Conservation (phyloP, 495 filamentous ascomycete species). For the Amorphotheca resinae region DNA sequence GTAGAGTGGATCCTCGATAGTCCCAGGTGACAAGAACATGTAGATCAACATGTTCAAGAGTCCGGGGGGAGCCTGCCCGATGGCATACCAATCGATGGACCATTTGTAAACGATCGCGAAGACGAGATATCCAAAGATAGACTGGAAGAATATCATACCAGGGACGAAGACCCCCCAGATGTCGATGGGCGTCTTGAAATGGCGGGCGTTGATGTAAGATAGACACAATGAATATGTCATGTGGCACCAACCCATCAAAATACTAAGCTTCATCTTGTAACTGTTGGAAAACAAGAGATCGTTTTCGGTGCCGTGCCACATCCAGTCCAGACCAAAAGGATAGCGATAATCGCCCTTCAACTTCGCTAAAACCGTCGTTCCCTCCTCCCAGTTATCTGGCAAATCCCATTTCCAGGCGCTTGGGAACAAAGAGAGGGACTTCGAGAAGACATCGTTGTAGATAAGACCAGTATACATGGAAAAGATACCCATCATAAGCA, state of each 20-base stretch:
- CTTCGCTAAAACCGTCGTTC: constrained; percentile 46
- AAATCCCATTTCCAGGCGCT: constrained; percentile 70
- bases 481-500: constrained; percentile 94
- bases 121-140: constrained; percentile 95
- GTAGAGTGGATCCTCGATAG: constrained; percentile 58
- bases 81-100: constrained; percentile 73
- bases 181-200: constrained; percentile 89
- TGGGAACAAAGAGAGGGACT: constrained; percentile 71
- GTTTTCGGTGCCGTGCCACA: constrained; percentile 92
- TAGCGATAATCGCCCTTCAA: constrained; percentile 66
- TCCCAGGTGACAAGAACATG: constrained; percentile 91
- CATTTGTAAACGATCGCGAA: constrained; percentile 94
- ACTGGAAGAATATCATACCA: constrained; percentile 98
- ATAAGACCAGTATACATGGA: constrained; percentile 95
- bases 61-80: constrained; percentile 58
- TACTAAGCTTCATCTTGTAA: constrained; percentile 99
- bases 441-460: constrained; percentile 97
- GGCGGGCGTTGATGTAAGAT: constrained; percentile 81
- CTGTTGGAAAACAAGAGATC: constrained; percentile 89
- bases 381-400: constrained; percentile 49
- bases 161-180: constrained; percentile 95
- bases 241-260: constrained; percentile 89
- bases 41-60: constrained; percentile 98
- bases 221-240: constrained; percentile 97
- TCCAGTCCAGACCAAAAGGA: constrained; percentile 93